Evolutionary conservation across 176 grass and related monocot genomes (phyloP).

Genomic region (Cenchrus americanus): DNA sequence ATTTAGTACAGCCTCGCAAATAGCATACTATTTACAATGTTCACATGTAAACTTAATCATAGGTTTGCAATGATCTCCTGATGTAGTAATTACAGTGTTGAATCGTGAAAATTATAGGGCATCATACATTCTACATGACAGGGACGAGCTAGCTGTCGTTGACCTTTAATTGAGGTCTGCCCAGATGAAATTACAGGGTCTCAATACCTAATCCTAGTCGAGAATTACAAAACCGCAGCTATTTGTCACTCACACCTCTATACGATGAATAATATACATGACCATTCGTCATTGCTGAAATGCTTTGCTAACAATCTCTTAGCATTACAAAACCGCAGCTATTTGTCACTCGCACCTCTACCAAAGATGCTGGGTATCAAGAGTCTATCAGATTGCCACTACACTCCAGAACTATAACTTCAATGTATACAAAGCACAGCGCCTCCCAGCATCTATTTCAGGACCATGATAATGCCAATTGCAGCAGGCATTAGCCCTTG

Average conservation of each 20-base stretch:
- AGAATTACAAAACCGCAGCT: slow-evolving; percentile 40
- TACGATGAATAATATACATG: slow-evolving; percentile 46
- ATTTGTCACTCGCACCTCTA: neutral
- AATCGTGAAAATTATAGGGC: slow-evolving; percentile 5
- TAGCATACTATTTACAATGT: slow-evolving; percentile 1
- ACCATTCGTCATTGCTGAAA: neutral
- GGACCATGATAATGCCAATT: slow-evolving; percentile 15
- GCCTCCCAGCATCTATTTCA: neutral
- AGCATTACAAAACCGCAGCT: neutral
- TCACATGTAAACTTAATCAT: neutral
- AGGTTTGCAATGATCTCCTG: slow-evolving; percentile 17
- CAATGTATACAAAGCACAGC: neutral
- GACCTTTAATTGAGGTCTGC: slow-evolving; percentile 36
- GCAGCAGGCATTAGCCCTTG: slow-evolving; percentile 1
- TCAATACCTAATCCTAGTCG: slow-evolving; percentile 37
- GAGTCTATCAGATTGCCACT: slow-evolving; percentile 1
- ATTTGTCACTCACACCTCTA: slow-evolving; percentile 45
- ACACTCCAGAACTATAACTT: neutral
- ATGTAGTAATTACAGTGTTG: slow-evolving; percentile 48
- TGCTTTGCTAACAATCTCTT: slow-evolving; percentile 3
- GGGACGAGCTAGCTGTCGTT: neutral
- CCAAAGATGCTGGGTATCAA: neutral
- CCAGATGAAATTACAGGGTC: slow-evolving; percentile 38
- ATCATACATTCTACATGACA: slow-evolving; percentile 19
- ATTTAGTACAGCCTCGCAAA: neutral